Evolutionary conservation across 2,329 filamentous ascomycete genomes (phyloP), one percentile per base, ranked within the genome.

Genomic region (Arthrobotrys sinensis): DNA sequence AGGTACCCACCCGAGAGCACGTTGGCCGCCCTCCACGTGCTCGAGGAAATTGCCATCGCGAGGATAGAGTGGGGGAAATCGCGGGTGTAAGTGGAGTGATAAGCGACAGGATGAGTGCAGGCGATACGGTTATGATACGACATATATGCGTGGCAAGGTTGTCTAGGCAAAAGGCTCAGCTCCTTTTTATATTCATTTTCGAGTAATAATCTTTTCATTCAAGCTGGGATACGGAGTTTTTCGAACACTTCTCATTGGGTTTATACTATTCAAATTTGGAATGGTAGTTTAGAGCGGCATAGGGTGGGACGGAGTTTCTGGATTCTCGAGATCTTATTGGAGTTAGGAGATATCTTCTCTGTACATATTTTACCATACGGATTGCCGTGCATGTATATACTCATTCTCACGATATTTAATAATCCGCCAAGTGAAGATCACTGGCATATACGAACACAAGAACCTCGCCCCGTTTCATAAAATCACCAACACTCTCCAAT

Each of bases 1-100:
- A 75, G 81, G 40, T 81, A 80, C 70, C 81, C 80, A 40, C 72
- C 69, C 21, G 67, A 80, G 64, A 79, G 67, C 68, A 52, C 65
- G 62, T 40, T 76, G 70, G 45, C 77, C 65, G 60, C 65, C 63
- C 34, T 71, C 50, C 62, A 81, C 69, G 32, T 80, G n/a, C 63
- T 80, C 14, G 69, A 77, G 55, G 80, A 81, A 50, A 78, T 81
- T 53, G 60, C 55, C 24, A 55, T 73, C 53, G 75, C 75, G 11
- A 79, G 75, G 50, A 67, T 62, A 63, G 75, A 79, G 66, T 79
- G 75, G 75, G 75, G 67, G 53, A 79, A 79, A 38, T 50, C 65
- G 38, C 68, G 48, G 32, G 46, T 43, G 16, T 60, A n/a, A n/a
- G 55, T 69, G 64, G 38, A 64, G 46, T 69, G 45, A 76, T 69